Percentiles rank a stretch among this genome's conserved stretches.
Conservation (phyloP, 768 basidiomycete genomes). For the Pulveroboletus sp. region DNA sequence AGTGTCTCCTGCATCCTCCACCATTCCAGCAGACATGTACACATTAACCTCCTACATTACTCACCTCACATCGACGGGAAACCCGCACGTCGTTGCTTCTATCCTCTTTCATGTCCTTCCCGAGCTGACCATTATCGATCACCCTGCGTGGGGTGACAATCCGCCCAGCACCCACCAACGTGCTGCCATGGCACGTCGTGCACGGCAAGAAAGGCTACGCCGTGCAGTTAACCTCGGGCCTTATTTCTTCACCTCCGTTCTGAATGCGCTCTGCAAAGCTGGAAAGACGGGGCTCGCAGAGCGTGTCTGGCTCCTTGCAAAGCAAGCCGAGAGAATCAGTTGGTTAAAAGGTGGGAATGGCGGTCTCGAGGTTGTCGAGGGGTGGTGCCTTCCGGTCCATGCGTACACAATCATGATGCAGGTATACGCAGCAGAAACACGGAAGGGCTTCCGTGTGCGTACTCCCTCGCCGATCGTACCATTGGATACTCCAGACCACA, state of each 20-base stretch:
- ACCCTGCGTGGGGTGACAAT: conserved; percentile 35
- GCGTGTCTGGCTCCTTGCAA: conserved; percentile 60
- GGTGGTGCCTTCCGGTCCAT: conserved; percentile 63
- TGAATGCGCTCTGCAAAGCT: conserved; percentile 57
- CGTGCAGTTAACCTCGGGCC: conserved; percentile 54
- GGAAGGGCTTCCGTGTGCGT: conserved; percentile 20
- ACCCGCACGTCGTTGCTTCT: conserved; percentile 38
- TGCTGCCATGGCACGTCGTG: conserved; percentile 18
- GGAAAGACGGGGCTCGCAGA: conserved; percentile 53
- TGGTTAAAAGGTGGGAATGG: conserved; percentile 31
- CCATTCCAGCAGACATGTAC: conserved; percentile 35
- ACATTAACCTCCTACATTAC: conserved; percentile 51
- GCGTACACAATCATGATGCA: conserved; percentile 73
- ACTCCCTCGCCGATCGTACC: conserved; percentile 3
- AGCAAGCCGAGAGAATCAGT: conserved; percentile 54
- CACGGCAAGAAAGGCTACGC: conserved; percentile 30
- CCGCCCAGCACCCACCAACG: conserved; percentile 25
- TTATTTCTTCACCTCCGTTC: conserved; percentile 49
- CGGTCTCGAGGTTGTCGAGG: conserved; percentile 25
- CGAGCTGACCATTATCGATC: conserved; percentile 38
- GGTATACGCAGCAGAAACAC: conserved; percentile 48
- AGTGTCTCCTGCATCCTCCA: conserved; percentile 11
- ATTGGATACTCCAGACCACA: conserved; percentile 3
- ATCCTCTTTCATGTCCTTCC: conserved; percentile 57
- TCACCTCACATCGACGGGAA: conserved; percentile 48